Conservation (phyloP, 352 stramenopile genomes). For the Phytophthora hibernalis region DNA sequence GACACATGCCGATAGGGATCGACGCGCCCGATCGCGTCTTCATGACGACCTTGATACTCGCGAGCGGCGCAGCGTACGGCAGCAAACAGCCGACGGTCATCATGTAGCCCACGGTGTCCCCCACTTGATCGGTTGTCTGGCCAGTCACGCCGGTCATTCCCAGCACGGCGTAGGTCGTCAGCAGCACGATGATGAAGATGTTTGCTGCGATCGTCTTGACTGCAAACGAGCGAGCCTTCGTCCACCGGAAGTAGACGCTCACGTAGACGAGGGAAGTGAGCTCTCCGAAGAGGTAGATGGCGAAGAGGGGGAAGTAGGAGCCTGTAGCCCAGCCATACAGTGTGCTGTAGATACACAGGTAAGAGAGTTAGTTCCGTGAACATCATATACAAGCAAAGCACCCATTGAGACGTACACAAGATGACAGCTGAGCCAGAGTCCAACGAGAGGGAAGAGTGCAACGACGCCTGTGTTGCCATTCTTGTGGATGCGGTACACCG, state of each 20-base stretch:
- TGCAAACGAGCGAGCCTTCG: conserved; percentile 22
- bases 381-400: background rate
- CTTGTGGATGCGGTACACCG: conserved; percentile 42
- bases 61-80: conserved; percentile 44
- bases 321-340: conserved; percentile 36
- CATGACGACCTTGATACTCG: conserved; percentile 44
- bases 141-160: conserved; percentile 25
- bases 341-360: conserved; percentile 12
- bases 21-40: conserved; percentile 34
- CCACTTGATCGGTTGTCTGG: conserved; percentile 28
- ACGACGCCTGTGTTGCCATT: conserved; percentile 27
- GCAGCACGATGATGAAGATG: conserved; percentile 21
- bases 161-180: conserved; percentile 33
- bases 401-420: conserved; percentile 29
- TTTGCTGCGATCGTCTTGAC: conserved; percentile 23
- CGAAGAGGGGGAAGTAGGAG: conserved; percentile 45
- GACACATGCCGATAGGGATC: conserved; percentile 45
- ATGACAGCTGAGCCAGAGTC: conserved; percentile 44
- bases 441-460: conserved; percentile 34
- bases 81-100: conserved; percentile 38
- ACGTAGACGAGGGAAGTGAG: conserved; percentile 30
- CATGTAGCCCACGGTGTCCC: conserved; percentile 38
- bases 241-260: conserved; percentile 32
- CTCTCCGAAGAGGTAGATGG: conserved; percentile 34
- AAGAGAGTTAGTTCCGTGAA: background rate